These are phyloP conservation scores for Zoysia matrella DNA, from an alignment of 202 grass and related monocot species.

Conservation along the genomic window DNA sequence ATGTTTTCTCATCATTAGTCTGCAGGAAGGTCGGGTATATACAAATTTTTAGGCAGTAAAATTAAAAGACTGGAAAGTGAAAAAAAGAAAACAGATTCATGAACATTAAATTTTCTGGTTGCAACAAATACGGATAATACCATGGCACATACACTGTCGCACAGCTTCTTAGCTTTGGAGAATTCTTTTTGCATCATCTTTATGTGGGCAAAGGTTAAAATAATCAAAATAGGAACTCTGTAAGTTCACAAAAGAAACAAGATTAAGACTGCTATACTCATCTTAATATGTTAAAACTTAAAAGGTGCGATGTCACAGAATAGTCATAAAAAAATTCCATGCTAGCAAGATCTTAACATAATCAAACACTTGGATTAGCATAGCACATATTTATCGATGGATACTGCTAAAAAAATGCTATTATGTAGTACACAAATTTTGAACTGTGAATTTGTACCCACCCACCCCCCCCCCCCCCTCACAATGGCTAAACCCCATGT, in stretches of 20 bases:
- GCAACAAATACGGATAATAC: slow-evolving; percentile 17
- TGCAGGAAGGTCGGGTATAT: background rate
- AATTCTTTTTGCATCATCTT: slow-evolving; percentile 2
- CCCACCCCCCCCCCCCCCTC: too few relatives aligned
- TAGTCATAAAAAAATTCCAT: too few relatives aligned
- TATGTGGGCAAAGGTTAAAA: slow-evolving; percentile 11
- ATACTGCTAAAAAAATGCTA: too few relatives aligned
- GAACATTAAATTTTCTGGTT: background rate
- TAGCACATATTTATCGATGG: too few relatives aligned
- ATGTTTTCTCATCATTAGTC: slow-evolving; percentile 22
- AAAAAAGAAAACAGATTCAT: background rate
- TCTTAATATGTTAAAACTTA: too few relatives aligned
- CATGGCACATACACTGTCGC: slow-evolving; percentile 5
- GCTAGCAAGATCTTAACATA: too few relatives aligned
- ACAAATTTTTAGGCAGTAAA: slow-evolving; percentile 19
- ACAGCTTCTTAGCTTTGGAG: background rate
- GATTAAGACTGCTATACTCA: background rate
- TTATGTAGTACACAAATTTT: too few relatives aligned
- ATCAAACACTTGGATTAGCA: too few relatives aligned
- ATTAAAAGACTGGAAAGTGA: background rate
- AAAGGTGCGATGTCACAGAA: too few relatives aligned
- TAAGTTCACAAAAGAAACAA: background rate
- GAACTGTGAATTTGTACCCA: too few relatives aligned
- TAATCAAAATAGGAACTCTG: background rate
- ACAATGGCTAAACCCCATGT: too few relatives aligned